Evolutionary conservation across 495 filamentous ascomycete species (phyloP), one percentile per base, ranked within the genome.

Genomic region (Podospora appendiculata): DNA sequence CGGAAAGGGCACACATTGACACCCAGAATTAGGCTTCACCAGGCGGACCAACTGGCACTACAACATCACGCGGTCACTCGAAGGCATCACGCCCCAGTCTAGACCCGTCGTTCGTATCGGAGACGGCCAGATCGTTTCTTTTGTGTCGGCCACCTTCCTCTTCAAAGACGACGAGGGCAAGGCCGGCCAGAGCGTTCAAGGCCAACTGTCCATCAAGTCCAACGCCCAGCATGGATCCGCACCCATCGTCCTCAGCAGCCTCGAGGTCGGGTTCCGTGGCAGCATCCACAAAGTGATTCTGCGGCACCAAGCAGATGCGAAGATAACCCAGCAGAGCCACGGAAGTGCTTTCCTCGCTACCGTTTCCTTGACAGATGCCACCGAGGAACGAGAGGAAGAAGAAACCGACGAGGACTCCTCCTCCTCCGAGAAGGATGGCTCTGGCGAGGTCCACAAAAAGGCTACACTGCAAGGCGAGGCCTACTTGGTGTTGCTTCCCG

Each of bases 101-200:
- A 89, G 83, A 62, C 84, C 86, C 12, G 77, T 71, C 7, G 70
- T 90, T 47, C 78, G 81, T 6, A 69, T 93, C 32, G 75, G 73
- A 53, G 80, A 85, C 18, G 82, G 84, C 25, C 83, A 88, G 58
- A 68, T 86, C 43, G 70, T 85, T 33, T 86, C 88, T 3, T 87
- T 88, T 52, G 72, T 96, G 17, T 78, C 79, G 8, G 73, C 85
- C 4, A 80, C 83, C 8, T 89, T 91, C 61, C 71, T 85, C 1
- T 97, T 97, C 63, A 77, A 78, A 56, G 75, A 77, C 39, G 68
- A 79, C 2, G 84, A 91, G 65, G 89, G 87, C 9, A 87, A 94
- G 58, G 93, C 94, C 38, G 90, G 91, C 14, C 88, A 96, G 56
- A 75, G 76, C 45, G 71, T 89, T 50, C 70, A 70, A 18, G 81